These are phyloP conservation scores for Amanita fuliginea DNA, from an alignment of 768 basidiomycete species.

Conservation along the genomic window DNA sequence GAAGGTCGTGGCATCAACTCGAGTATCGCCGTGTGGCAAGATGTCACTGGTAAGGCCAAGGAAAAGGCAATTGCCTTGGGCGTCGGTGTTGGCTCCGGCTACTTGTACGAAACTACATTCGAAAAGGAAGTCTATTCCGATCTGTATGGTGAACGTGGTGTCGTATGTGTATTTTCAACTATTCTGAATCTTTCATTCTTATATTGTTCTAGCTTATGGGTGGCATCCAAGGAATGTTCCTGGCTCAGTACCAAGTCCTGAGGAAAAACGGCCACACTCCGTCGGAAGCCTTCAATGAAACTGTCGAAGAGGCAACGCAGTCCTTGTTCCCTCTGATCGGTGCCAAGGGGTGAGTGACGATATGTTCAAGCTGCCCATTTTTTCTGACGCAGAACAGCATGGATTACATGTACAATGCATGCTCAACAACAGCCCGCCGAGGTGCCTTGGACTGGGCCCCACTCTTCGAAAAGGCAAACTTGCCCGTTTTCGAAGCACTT, in stretches of 20 bases:
- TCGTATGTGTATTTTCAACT: slow-evolving; percentile 49
- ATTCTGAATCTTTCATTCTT: slow-evolving; percentile 3
- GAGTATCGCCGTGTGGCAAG: slow-evolving; percentile 90
- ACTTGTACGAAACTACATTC: slow-evolving; percentile 98
- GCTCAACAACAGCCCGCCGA: slow-evolving; percentile 97
- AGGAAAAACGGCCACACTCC: slow-evolving; percentile 94
- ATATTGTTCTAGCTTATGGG: slow-evolving; percentile 70
- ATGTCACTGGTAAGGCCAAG: slow-evolving; percentile 94
- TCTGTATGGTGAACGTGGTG: slow-evolving; percentile 98
- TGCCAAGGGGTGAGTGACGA: slow-evolving; percentile 62
- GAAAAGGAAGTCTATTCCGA: slow-evolving; percentile 99
- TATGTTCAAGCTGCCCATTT: neutral
- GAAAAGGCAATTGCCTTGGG: slow-evolving; percentile 95
- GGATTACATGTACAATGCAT: slow-evolving; percentile 99
- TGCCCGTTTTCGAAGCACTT: slow-evolving; percentile 88
- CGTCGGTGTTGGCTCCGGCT: slow-evolving; percentile 92
- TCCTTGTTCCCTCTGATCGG: slow-evolving; percentile 97
- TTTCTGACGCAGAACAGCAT: slow-evolving; percentile 36
- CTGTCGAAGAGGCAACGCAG: slow-evolving; percentile 99
- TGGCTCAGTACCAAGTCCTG: slow-evolving; percentile 97
- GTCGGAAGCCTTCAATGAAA: slow-evolving; percentile 99
- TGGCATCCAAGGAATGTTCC: slow-evolving; percentile 97
- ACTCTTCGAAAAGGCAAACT: slow-evolving; percentile 88
- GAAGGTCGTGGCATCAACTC: slow-evolving; percentile 99
- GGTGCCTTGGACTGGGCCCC: slow-evolving; percentile 99